Evolutionary conservation across 768 basidiomycete species (phyloP), one percentile per base, ranked within the genome.

Genomic region (Tylopilus intermedius): DNA sequence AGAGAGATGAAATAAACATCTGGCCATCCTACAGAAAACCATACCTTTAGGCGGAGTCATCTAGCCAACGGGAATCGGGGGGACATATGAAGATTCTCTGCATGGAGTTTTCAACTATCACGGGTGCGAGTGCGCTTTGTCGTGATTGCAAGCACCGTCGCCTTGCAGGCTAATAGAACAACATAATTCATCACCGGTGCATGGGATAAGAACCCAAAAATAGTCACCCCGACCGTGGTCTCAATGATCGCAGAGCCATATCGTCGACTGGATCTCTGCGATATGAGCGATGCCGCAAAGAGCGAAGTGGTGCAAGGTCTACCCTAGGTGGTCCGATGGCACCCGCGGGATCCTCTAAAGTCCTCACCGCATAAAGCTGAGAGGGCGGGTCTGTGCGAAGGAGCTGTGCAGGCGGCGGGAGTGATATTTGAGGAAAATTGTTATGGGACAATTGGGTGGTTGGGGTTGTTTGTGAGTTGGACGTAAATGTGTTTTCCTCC

Each of bases 191-290:
- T 67, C 57, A 64, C 56, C 53, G 60, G 30, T 58, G 55, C 27
- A 60, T 22, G 35, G 42, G 40, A 51, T 54, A 26, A 47, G 40
- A 54, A 53, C 38, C 53, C 49, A 52, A 55, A 54, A 68, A 64
- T 67, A 68, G 67, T 69, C 69, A 71, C 65, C 65, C 69, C 33
- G 69, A 62, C 45, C 68, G 70, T 45, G 72, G 67, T 37, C 68
- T 66, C 42, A 83, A 69, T 48, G 77, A 65, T 37, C 84, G 74
- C 60, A 88, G 63, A 37, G 79, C 76, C 54, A 74, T 76, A 58
- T 88, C 86, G 65, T 88, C 86, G 27, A 74, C 59, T 24, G 80
- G 81, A 50, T 83, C 75, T 51, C 86, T 76, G 45, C 77, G 73
- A 50, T 83, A 86, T 7, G 79, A 77, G 57, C 80, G 79, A 40